Evolutionary conservation across 768 basidiomycete species (phyloP), one percentile per base, ranked within the genome.

Genomic region (Boletellus ananiceps): DNA sequence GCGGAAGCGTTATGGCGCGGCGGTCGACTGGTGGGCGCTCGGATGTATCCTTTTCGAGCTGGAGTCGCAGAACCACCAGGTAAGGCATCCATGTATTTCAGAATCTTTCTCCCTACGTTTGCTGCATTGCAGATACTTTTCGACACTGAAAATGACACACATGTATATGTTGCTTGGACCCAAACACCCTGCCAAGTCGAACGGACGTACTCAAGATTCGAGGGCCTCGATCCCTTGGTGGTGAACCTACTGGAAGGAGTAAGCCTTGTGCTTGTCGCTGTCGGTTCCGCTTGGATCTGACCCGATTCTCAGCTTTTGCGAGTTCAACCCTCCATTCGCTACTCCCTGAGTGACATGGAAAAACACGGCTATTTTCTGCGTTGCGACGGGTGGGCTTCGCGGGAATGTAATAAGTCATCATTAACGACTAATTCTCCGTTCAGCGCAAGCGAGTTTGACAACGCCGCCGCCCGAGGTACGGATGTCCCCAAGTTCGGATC

Each of bases 1-100:
- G 5, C 60, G 41, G 39, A 57, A 27, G 18, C 53, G 37, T 31
- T 74, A 74, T 39, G 68, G 70, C 8, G 43, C 51, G 0, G 55
- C 58, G 1, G 66, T 73, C 12, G 72, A 76, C 45, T 75, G 72
- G 60, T 76, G 74, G 74, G 64, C 63, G 0, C 56, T 74, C 9
- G 74, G 75, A 6, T 73, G 73, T 38, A 58, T 76, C 11, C 50
- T 67, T 8, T 76, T 64, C 49, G 71, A 74, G 50, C 49, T 76
- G 12, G 63, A 72, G 34, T 58, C 64, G 9, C 47, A 42, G n/a
- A 47, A 49, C 18, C 57, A 63, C 33, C 42, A 57, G 51, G 72
- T 69, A 48, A 27, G 47, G 47, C 21, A 9, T 31, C 39, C 18
- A n/a, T 12, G n/a, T n/a, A 18, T 46, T 19, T 41, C 19, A 19